phyloP scores from a whole-genome alignment of 371 early-diverging fungal species.

The Rhizopus stolonifer region DNA sequence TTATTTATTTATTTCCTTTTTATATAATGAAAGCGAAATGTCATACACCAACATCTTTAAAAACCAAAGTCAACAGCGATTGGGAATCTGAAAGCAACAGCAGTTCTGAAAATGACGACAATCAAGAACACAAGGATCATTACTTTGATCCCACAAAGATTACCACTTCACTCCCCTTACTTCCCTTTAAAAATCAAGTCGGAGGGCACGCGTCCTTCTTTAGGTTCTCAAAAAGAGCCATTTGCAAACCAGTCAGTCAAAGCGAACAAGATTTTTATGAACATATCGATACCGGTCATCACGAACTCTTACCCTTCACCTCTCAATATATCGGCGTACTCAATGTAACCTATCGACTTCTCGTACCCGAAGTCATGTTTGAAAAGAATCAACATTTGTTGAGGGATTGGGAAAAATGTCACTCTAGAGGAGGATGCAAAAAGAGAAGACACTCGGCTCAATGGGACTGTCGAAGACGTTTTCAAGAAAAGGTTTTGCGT shows the following conservation, averaged over 20 bases:
- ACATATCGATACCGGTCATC: slow-evolving; percentile 72
- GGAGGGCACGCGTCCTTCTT: slow-evolving; percentile 51
- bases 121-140: slow-evolving; percentile 14
- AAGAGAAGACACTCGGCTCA: neutral
- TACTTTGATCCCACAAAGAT: slow-evolving; percentile 47
- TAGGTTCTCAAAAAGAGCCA: slow-evolving; percentile 47
- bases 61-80: slow-evolving; percentile 5
- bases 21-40: too few relatives aligned
- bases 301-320: slow-evolving; percentile 81
- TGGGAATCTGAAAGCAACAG: neutral
- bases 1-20: too few relatives aligned
- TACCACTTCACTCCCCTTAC: slow-evolving; percentile 63
- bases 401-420: slow-evolving; percentile 32
- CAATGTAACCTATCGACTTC: slow-evolving; percentile 80
- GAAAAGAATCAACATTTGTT: slow-evolving; percentile 80
- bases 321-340: slow-evolving; percentile 91
- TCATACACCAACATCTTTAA: too few relatives aligned
- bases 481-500: slow-evolving; percentile 68
- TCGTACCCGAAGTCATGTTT: slow-evolving; percentile 70
- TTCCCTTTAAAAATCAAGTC: slow-evolving; percentile 49
- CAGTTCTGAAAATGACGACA: slow-evolving; percentile 15
- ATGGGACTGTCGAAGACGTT: slow-evolving; percentile 15
- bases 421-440: too few relatives aligned
- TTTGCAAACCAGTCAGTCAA: slow-evolving; percentile 65
- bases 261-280: slow-evolving; percentile 91